Percentiles rank a stretch among this genome's conserved stretches.
These are phyloP conservation scores for Boletus reticulatus DNA, from an alignment of 768 basidiomycete genomes.

Conservation along the genomic window DNA sequence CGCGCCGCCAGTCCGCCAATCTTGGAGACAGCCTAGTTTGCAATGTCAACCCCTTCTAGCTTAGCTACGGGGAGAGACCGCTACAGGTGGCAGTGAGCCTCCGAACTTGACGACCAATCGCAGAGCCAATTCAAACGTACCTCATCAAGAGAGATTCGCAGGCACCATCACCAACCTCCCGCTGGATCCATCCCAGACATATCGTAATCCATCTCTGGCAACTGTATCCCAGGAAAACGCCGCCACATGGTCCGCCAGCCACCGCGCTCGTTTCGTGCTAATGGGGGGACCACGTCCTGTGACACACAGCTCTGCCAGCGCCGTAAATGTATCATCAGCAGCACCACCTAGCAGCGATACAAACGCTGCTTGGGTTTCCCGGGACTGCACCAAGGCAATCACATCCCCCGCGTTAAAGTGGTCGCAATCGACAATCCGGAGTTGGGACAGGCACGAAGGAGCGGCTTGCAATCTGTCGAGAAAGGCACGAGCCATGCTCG, in stretches of 20 bases:
- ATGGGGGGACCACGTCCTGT: slow-evolving; percentile 7
- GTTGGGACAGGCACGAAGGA: background rate
- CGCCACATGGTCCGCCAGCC: slow-evolving; percentile 7
- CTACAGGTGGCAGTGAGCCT: no score
- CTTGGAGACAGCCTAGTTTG: no score
- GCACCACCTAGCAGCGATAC: slow-evolving; percentile 3
- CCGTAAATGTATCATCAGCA: background rate
- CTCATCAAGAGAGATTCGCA: background rate
- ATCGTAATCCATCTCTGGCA: slow-evolving; percentile 5
- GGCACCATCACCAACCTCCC: background rate
- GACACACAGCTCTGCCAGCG: slow-evolving; percentile 3
- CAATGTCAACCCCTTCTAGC: no score
- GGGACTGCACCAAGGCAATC: slow-evolving; percentile 5
- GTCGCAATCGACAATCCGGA: slow-evolving; percentile 7
- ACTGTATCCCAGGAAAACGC: slow-evolving; percentile 10
- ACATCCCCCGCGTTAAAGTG: slow-evolving; percentile 1
- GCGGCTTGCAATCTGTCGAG: background rate
- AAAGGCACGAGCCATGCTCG: background rate
- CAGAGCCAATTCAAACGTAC: no score
- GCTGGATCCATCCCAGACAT: slow-evolving; percentile 3
- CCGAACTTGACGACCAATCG: no score
- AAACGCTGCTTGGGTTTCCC: background rate
- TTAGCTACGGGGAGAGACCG: no score
- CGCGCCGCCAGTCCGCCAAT: no score
- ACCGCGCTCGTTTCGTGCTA: background rate